Evolutionary conservation across 495 filamentous ascomycete species (phyloP).

Genomic region (Penicillium arizonense): DNA sequence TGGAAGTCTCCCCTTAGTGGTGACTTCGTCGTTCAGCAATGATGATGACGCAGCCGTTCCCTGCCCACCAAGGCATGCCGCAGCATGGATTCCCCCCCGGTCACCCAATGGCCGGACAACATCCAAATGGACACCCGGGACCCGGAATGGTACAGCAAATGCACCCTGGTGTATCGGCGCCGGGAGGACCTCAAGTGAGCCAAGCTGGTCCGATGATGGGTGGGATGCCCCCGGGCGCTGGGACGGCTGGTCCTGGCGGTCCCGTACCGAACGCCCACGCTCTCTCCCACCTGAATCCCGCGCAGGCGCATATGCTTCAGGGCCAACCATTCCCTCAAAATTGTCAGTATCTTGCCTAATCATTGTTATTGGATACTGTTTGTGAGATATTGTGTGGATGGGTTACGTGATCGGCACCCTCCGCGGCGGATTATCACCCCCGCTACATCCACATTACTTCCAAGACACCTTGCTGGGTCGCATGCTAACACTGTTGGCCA

Average conservation of each 20-base stretch:
- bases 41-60: slow-evolving; percentile 68
- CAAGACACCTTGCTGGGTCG: slow-evolving; percentile 10
- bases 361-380: neutral
- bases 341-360: slow-evolving; percentile 27
- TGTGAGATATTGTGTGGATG: neutral
- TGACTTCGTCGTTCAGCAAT: slow-evolving; percentile 58
- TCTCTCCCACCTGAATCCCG: slow-evolving; percentile 73
- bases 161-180: slow-evolving; percentile 81
- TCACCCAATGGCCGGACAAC: slow-evolving; percentile 74
- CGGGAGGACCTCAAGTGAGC: slow-evolving; percentile 73
- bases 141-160: slow-evolving; percentile 73
- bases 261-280: slow-evolving; percentile 73
- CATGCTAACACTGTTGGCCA: slow-evolving; percentile 13
- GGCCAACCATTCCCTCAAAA: slow-evolving; percentile 50
- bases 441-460: neutral
- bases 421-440: neutral
- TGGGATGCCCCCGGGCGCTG: slow-evolving; percentile 72
- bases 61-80: slow-evolving; percentile 71
- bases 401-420: neutral
- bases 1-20: slow-evolving; percentile 30
- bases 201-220: slow-evolving; percentile 77
- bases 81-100: slow-evolving; percentile 74
- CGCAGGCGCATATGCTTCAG: slow-evolving; percentile 62
- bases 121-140: slow-evolving; percentile 59
- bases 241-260: slow-evolving; percentile 49